Conservation (phyloP, 2,329 filamentous ascomycete genomes). For the Parastagonospora avenae region DNA sequence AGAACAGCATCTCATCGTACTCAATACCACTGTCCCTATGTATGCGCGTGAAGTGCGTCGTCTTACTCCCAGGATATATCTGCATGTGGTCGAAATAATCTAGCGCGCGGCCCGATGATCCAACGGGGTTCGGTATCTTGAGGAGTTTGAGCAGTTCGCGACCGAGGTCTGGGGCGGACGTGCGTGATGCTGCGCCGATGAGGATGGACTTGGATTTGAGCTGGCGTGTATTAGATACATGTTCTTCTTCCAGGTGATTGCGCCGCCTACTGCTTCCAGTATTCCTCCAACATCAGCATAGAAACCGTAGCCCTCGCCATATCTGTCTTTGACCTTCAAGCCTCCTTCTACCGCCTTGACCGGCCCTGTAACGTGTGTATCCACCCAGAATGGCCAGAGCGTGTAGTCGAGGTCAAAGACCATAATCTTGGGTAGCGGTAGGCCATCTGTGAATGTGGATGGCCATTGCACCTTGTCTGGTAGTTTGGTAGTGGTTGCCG, state of each 20-base stretch:
- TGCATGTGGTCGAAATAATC: slow-evolving; percentile 63
- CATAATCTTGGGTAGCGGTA: slow-evolving; percentile 79
- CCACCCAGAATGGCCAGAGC: slow-evolving; percentile 98
- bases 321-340: slow-evolving; percentile 57
- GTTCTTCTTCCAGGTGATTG: background rate
- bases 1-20: slow-evolving; percentile 90
- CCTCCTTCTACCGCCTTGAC: slow-evolving; percentile 59
- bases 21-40: slow-evolving; percentile 71
- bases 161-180: slow-evolving; percentile 77
- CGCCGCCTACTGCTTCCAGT: slow-evolving; percentile 47
- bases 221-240: slow-evolving; percentile 30
- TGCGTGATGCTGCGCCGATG: slow-evolving; percentile 80
- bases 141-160: slow-evolving; percentile 79
- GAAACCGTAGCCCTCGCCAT: slow-evolving; percentile 54
- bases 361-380: slow-evolving; percentile 84
- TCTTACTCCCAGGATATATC: slow-evolving; percentile 78
- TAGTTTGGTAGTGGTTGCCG: slow-evolving; percentile 42
- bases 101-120: slow-evolving; percentile 45
- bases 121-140: slow-evolving; percentile 63
- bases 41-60: slow-evolving; percentile 79
- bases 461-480: slow-evolving; percentile 50
- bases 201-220: slow-evolving; percentile 54
- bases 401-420: slow-evolving; percentile 98
- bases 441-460: slow-evolving; percentile 65
- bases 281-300: slow-evolving; percentile 53